These are phyloP conservation scores for Spiromastix sp. DNA, from an alignment of 2,329 filamentous ascomycete genomes.

Conservation along the genomic window DNA sequence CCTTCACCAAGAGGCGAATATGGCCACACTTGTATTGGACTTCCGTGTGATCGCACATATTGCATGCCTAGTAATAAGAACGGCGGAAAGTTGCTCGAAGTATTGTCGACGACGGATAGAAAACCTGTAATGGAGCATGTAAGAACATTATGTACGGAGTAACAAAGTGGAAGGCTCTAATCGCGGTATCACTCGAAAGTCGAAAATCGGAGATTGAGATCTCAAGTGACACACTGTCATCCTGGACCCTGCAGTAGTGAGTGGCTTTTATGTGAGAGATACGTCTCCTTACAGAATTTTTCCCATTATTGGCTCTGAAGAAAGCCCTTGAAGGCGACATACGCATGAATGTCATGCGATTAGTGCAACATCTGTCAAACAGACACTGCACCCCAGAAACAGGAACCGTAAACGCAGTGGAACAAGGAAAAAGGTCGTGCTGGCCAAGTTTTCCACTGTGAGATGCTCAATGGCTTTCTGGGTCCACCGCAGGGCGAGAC, in stretches of 20 bases:
- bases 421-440: background rate
- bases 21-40: conserved; percentile 48
- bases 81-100: background rate
- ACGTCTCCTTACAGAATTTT: background rate
- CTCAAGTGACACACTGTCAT: background rate
- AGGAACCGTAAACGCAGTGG: background rate
- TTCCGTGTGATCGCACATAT: conserved; percentile 51
- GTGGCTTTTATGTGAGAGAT: background rate
- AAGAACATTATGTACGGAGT: background rate
- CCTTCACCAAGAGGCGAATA: conserved; percentile 44
- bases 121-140: background rate
- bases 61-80: conserved; percentile 8
- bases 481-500: too few relatives aligned
- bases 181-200: background rate
- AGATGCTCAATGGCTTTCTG: too few relatives aligned
- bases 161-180: background rate
- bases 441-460: too few relatives aligned
- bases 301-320: background rate
- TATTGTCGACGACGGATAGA: too few relatives aligned
- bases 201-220: background rate
- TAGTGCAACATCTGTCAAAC: background rate
- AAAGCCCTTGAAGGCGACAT: background rate
- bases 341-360: background rate
- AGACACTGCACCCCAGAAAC: background rate
- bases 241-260: background rate